A percentile compares a stretch with the other conserved stretches of the same genome.
phyloP scores from a whole-genome alignment of 2,329 filamentous ascomycete species.

The Phialophora verrucosa region DNA sequence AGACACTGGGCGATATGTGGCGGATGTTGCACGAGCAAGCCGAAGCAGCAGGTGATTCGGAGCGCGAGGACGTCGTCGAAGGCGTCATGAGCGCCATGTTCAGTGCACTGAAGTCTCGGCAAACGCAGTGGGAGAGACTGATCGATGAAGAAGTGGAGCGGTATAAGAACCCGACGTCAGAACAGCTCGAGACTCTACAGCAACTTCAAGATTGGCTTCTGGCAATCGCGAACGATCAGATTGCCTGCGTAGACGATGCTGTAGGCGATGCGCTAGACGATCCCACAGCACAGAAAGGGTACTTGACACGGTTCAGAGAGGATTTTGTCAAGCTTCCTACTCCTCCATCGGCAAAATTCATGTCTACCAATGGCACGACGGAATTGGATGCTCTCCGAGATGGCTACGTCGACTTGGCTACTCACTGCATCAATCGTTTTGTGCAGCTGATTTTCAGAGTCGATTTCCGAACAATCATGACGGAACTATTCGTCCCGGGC shows the following conservation, averaged over 20 bases:
- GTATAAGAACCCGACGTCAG: constrained; percentile 63
- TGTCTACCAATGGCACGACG: constrained; percentile 70
- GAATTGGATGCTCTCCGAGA: constrained; percentile 80
- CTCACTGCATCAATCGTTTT: constrained; percentile 88
- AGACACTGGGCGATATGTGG: constrained; percentile 93
- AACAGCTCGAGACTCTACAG: constrained; percentile 72
- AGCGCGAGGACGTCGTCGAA: constrained; percentile 87
- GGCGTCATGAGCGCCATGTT: constrained; percentile 98
- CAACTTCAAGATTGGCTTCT: constrained; percentile 86
- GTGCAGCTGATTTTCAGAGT: constrained; percentile 85
- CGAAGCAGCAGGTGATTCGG: constrained; percentile 79
- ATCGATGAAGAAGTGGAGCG: constrained; percentile 82
- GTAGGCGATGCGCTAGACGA: constrained; percentile 73
- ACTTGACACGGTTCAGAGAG: constrained; percentile 82
- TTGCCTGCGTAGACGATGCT: constrained; percentile 93
- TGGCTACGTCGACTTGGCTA: constrained; percentile 93
- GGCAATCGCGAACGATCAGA: constrained; percentile 96
- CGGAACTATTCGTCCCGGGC: constrained; percentile 82
- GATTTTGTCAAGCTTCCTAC: constrained; percentile 83
- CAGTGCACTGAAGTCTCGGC: constrained; percentile 78
- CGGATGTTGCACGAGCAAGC: constrained; percentile 95
- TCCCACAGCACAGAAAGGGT: constrained; percentile 73
- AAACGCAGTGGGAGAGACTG: constrained; percentile 84
- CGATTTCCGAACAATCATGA: constrained; percentile 82
- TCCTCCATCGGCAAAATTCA: constrained; percentile 67